These are phyloP conservation scores for Cystofilobasidium bisporidii DNA, from an alignment of 768 basidiomycete genomes.

Conservation along the genomic window DNA sequence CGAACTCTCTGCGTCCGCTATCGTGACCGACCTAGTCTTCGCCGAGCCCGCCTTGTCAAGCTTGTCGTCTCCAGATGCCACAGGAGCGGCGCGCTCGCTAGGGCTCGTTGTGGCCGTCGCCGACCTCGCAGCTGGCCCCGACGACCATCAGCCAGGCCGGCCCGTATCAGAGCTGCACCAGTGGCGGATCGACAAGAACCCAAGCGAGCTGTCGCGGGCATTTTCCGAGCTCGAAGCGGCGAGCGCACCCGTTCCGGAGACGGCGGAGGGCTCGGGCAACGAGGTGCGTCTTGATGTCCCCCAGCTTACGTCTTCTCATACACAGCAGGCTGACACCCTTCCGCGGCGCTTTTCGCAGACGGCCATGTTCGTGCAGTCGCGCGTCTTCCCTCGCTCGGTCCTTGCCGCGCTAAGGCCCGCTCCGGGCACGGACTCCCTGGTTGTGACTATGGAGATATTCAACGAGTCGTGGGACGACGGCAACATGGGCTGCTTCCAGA, in stretches of 20 bases:
- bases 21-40: background rate
- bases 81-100: background rate
- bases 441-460: background rate
- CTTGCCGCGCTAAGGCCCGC: background rate
- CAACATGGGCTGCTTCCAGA: background rate
- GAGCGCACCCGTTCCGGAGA: background rate
- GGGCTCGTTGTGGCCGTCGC: background rate
- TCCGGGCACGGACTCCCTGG: background rate
- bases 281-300: background rate
- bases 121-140: background rate
- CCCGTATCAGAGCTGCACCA: slow-evolving; percentile 8
- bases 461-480: background rate
- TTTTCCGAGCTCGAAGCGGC: background rate
- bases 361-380: slow-evolving; percentile 7
- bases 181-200: slow-evolving; percentile 2
- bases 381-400: background rate
- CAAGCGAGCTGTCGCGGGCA: background rate
- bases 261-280: background rate
- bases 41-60: background rate
- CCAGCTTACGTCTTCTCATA: no score
- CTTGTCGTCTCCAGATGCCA: background rate
- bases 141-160: background rate
- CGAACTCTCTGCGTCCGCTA: background rate
- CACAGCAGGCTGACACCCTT: background rate
- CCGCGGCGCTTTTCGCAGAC: background rate